Conservation (phyloP, 768 basidiomycete genomes). For the Psilocybe cubensis region DNA sequence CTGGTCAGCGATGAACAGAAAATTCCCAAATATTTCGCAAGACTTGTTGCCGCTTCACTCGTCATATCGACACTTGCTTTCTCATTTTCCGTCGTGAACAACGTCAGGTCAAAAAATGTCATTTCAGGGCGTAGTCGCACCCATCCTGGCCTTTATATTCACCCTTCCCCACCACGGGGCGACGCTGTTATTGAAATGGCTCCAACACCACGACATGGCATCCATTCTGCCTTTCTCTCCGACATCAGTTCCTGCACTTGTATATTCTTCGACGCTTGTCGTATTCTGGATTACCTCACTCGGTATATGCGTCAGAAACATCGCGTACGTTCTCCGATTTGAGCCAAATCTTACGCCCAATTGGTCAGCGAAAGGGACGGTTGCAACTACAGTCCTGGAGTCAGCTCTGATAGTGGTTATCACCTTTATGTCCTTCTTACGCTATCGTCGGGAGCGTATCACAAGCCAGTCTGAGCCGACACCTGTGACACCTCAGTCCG, state of each 20-base stretch:
- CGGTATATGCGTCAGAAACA: background rate
- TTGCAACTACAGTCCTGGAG: too few species aligned
- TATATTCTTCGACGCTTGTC: background rate
- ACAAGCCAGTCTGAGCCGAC: too few species aligned
- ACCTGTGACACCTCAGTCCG: too few species aligned
- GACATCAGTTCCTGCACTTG: background rate
- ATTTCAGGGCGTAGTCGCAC: background rate
- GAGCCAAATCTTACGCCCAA: too few species aligned
- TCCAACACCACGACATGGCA: background rate
- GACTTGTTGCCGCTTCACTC: background rate
- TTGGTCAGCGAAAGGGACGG: too few species aligned
- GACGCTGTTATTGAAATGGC: background rate
- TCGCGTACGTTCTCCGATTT: too few species aligned
- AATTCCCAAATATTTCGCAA: background rate
- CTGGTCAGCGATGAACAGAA: background rate
- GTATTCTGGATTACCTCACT: background rate
- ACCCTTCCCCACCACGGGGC: background rate
- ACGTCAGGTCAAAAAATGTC: background rate
- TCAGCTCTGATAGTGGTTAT: too few species aligned
- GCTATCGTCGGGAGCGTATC: too few species aligned
- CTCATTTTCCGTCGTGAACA: background rate
- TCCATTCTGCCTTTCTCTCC: background rate
- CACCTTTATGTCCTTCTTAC: too few species aligned
- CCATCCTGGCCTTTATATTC: background rate
- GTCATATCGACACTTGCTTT: background rate